phyloP scores from a whole-genome alignment of 495 filamentous ascomycete genomes.

The Penicillium coffeae region DNA sequence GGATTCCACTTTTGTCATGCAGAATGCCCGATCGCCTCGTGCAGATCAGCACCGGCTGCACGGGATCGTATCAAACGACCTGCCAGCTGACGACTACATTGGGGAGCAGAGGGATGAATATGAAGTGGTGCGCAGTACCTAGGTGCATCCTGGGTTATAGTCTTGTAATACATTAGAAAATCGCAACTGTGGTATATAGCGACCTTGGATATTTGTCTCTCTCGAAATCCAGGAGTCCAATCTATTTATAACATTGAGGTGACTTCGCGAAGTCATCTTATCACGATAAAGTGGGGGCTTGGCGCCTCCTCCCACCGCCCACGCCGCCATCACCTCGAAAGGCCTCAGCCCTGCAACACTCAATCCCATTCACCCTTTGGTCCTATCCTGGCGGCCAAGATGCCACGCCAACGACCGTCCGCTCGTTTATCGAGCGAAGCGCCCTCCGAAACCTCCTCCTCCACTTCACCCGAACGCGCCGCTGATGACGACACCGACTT shows the following conservation, averaged over 20 bases:
- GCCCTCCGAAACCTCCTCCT: slow-evolving; percentile 63
- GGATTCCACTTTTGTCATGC: neutral
- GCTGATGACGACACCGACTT: slow-evolving; percentile 92
- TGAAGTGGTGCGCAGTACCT: too few relatives aligned
- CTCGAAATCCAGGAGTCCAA: neutral
- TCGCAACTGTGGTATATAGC: too few relatives aligned
- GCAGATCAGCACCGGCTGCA: slow-evolving; percentile 4
- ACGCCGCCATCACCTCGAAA: slow-evolving; percentile 12
- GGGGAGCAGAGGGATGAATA: neutral
- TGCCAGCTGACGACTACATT: neutral
- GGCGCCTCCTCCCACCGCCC: slow-evolving; percentile 21
- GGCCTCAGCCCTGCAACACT: slow-evolving; percentile 18
- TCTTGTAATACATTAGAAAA: too few relatives aligned
- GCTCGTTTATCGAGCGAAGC: slow-evolving; percentile 45
- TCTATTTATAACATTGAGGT: neutral
- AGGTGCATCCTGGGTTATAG: too few relatives aligned
- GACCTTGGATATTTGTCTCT: too few relatives aligned
- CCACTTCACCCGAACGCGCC: slow-evolving; percentile 76
- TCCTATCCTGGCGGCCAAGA: slow-evolving; percentile 13
- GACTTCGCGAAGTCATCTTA: slow-evolving; percentile 15
- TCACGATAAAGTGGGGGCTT: slow-evolving; percentile 24
- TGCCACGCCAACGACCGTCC: slow-evolving; percentile 38
- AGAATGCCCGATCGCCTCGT: neutral
- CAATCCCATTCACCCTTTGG: neutral
- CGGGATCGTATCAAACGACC: slow-evolving; percentile 14